Conservation (phyloP, 345 rosid genomes). For the Raphanus raphanistrum region DNA sequence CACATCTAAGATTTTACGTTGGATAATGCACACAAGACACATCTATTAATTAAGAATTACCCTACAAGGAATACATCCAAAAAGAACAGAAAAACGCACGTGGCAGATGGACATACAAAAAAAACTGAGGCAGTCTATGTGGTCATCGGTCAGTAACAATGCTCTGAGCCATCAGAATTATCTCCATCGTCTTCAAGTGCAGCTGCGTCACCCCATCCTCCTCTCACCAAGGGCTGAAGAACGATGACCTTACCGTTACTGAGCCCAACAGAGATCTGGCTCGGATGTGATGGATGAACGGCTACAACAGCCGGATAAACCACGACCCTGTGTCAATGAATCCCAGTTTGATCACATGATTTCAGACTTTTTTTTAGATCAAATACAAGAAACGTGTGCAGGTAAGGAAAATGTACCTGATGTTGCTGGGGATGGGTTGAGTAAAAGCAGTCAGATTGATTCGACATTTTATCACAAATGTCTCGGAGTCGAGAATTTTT, state of each 20-base stretch:
- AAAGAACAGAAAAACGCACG: not conserved
- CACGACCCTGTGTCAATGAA: slow-evolving; percentile 16
- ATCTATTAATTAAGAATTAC: not conserved
- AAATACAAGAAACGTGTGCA: not conserved
- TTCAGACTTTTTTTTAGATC: not conserved
- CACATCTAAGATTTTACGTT: not conserved
- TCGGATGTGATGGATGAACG: slow-evolving; percentile 61
- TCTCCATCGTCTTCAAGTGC: slow-evolving; percentile 8
- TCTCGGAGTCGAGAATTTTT: slow-evolving; percentile 24
- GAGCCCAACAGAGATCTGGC: slow-evolving; percentile 66
- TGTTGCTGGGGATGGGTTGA: slow-evolving; percentile 13
- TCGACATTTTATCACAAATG: slow-evolving; percentile 11
- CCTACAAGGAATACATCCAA: not conserved
- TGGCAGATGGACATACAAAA: not conserved
- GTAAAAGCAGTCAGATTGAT: slow-evolving; percentile 19
- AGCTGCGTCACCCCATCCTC: slow-evolving; percentile 47
- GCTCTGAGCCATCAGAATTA: slow-evolving; percentile 12
- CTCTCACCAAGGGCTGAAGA: slow-evolving; percentile 54
- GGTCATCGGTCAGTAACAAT: slow-evolving; percentile 4
- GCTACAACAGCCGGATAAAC: slow-evolving; percentile 56
- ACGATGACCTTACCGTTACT: slow-evolving; percentile 64
- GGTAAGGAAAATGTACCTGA: slow-evolving; percentile 23
- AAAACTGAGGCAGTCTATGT: not conserved
- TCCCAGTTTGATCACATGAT: not conserved
- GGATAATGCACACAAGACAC: not conserved